A percentile compares a stretch with the other conserved stretches of the same genome.
phyloP scores from a whole-genome alignment of 108 stramenopile genomes.

The Mediolabrus comicus region DNA sequence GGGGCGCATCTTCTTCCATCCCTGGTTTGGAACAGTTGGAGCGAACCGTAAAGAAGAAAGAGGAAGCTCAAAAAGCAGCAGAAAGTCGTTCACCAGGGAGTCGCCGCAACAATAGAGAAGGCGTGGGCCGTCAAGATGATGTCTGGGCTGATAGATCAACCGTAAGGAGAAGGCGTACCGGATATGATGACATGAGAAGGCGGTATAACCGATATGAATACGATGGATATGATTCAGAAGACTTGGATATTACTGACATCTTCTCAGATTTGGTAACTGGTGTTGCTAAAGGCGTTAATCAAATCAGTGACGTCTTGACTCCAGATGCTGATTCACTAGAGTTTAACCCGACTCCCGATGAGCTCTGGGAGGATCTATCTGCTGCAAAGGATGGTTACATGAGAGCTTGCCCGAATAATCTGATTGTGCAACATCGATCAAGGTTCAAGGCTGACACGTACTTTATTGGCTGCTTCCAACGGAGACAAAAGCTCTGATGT shows the following conservation, averaged over 20 bases:
- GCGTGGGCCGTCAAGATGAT: constrained; percentile 33
- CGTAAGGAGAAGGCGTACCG: constrained; percentile 14
- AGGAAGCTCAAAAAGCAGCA: background rate
- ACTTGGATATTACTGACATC: constrained; percentile 69
- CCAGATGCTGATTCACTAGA: constrained; percentile 67
- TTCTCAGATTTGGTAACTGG: constrained; percentile 49
- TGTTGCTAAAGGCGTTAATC: constrained; percentile 42
- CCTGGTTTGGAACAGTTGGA: constrained; percentile 41
- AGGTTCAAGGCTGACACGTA: constrained; percentile 63
- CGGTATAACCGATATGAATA: constrained; percentile 13
- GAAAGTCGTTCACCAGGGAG: background rate
- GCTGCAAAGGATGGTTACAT: constrained; percentile 20
- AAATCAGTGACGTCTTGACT: constrained; percentile 58
- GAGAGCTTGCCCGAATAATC: constrained; percentile 57
- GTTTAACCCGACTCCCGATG: constrained; percentile 74
- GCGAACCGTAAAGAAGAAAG: constrained; percentile 17
- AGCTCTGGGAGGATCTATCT: constrained; percentile 69
- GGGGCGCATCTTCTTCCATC: constrained; percentile 35
- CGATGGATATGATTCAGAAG: constrained; percentile 45
- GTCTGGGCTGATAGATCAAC: constrained; percentile 35
- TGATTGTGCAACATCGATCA: constrained; percentile 88
- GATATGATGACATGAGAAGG: constrained; percentile 8
- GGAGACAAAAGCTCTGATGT: background rate
- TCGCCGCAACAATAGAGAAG: background rate
- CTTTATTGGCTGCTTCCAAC: constrained; percentile 27